Conservation (phyloP, 192 early-diverging fungal genomes). For the Spinellus fusiger region DNA sequence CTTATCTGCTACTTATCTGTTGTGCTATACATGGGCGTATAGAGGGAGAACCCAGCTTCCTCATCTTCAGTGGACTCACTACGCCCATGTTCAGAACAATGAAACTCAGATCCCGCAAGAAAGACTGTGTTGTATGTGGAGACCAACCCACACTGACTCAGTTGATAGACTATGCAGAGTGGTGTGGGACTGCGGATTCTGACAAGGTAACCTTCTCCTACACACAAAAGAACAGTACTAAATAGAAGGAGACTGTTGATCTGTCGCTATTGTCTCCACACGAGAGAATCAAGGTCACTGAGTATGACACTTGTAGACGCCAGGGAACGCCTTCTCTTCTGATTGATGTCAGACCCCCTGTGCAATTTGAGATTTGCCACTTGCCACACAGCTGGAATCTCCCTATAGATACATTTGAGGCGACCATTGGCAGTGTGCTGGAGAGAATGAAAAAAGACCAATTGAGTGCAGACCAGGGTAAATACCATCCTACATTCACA, state of each 20-base stretch:
- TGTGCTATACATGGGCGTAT: conserved; percentile 14
- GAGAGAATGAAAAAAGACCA: too few species aligned
- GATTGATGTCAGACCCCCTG: conserved; percentile 83
- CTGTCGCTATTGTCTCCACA: background rate
- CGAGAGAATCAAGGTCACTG: background rate
- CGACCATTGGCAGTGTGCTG: too few species aligned
- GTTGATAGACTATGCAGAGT: conserved; percentile 88
- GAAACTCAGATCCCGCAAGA: conserved; percentile 63
- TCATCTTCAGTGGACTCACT: conserved; percentile 72
- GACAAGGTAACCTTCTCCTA: conserved; percentile 54
- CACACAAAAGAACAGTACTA: background rate
- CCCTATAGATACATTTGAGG: conserved; percentile 46
- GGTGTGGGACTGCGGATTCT: conserved; percentile 75
- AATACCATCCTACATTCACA: too few species aligned
- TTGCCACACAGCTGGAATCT: conserved; percentile 54
- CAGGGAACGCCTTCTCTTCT: conserved; percentile 56
- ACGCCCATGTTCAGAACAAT: conserved; percentile 74
- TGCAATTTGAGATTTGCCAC: conserved; percentile 79
- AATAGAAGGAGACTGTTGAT: background rate
- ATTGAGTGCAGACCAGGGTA: too few species aligned
- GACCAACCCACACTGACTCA: conserved; percentile 71
- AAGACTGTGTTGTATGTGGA: conserved; percentile 82
- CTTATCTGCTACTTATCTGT: background rate
- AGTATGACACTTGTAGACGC: conserved; percentile 41
- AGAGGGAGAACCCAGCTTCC: conserved; percentile 52